These are phyloP conservation scores for Fusarium armeniacum DNA, from an alignment of 2,329 filamentous ascomycete species.

Conservation along the genomic window DNA sequence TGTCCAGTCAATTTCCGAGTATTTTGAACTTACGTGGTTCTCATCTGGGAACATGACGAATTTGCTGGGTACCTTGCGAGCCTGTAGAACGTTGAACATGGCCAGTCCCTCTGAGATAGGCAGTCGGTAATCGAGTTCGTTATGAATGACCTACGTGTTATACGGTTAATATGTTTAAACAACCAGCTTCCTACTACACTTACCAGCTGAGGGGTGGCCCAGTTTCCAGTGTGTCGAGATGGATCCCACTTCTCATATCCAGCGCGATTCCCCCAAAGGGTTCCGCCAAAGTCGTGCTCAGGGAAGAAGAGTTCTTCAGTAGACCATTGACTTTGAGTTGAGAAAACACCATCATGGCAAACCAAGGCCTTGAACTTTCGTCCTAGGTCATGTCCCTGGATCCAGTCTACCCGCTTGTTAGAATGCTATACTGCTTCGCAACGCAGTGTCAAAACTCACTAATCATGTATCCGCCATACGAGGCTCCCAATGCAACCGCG, in stretches of 20 bases:
- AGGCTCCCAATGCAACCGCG: slow-evolving; percentile 81
- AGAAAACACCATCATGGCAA: slow-evolving; percentile 89
- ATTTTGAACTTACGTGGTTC: slow-evolving; percentile 62
- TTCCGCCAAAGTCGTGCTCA: slow-evolving; percentile 75
- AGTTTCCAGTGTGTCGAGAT: slow-evolving; percentile 73
- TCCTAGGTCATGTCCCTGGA: slow-evolving; percentile 87
- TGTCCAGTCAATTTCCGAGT: neutral
- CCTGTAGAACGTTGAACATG: slow-evolving; percentile 88
- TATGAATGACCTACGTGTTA: slow-evolving; percentile 75
- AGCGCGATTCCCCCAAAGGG: slow-evolving; percentile 71
- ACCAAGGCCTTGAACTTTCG: slow-evolving; percentile 90
- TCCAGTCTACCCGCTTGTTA: slow-evolving; percentile 74
- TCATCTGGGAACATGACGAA: slow-evolving; percentile 86
- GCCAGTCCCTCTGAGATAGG: slow-evolving; percentile 87
- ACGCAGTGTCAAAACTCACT: slow-evolving; percentile 59
- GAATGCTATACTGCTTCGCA: neutral
- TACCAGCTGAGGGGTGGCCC: slow-evolving; percentile 89
- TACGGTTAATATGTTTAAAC: neutral
- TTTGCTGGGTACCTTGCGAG: slow-evolving; percentile 79
- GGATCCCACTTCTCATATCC: slow-evolving; percentile 80
- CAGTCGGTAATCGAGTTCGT: slow-evolving; percentile 88
- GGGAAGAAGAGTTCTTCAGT: slow-evolving; percentile 80
- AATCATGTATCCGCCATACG: slow-evolving; percentile 83
- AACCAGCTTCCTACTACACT: slow-evolving; percentile 27
- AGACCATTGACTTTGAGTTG: slow-evolving; percentile 73